Base-by-base conservation (phyloP, 768 basidiomycete genomes). In the Russula vinacea region DNA sequence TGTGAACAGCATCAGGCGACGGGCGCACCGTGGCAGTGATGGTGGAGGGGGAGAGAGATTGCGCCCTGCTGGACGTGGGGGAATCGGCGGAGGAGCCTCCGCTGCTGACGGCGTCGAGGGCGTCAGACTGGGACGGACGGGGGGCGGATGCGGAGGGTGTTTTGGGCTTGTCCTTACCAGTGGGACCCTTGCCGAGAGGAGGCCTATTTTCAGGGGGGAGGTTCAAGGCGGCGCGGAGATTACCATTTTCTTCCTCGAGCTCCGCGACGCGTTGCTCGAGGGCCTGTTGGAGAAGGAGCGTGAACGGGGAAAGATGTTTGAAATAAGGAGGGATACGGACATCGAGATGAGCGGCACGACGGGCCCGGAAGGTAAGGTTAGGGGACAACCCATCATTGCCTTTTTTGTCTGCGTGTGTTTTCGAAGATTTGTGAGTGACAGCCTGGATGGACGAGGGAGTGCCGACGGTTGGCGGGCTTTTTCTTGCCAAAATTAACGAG, bases 261-360 rank as follows among this genome's bases (percentile, higher is more conserved):
- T 90, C 89, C 56, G 84, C 74, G 49, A 94, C 90, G 71, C 92
- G 82, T 70, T 87, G 74, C 74, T 95, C 92, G 66, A 95, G 77
- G 61, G 88, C 87, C 90, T 92, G 77, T 65, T 68, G 67, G 67
- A 4, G 17, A n/a, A n/a, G 47, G 42, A 13, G 6, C 9, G 50
- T 55, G 63, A 67, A 67, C 49, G 65, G 69, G 70, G 72, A 3
- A 4, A 44, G 55, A n/a, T 69, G 60, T 61, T 73, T 64, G 64
- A 55, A 53, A 59, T 58, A n/a, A 58, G 0, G 35, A 24, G 14
- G 32, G 19, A n/a, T 55, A 76, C 78, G 69, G 67, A 90, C 90
- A 79, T 88, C 83, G 60, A 95, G 81, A 74, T 94, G 92, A 62
- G 91, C 91, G 66, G 92, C 92, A 70, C 92, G n/a, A n/a, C n/a